phyloP scores from a whole-genome alignment of 768 basidiomycete genomes.

The Amanita molliuscula region DNA sequence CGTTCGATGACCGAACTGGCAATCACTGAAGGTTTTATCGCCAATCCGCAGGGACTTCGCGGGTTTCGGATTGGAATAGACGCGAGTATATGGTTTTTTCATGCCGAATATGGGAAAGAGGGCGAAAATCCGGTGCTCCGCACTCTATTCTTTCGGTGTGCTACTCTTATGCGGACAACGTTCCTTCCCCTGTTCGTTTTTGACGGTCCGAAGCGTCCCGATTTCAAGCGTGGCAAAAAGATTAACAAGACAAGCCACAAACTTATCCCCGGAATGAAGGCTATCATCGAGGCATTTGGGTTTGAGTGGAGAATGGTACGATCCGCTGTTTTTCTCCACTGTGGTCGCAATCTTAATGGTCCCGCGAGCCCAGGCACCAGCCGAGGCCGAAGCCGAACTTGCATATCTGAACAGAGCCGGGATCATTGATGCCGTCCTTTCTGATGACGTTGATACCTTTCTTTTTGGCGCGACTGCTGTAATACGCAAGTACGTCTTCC shows the following conservation, averaged over 20 bases:
- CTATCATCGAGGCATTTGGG: slow-evolving; percentile 69
- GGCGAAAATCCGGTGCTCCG: slow-evolving; percentile 85
- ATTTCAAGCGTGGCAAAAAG: slow-evolving; percentile 68
- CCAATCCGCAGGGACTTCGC: slow-evolving; percentile 50
- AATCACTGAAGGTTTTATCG: slow-evolving; percentile 63
- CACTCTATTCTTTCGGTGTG: slow-evolving; percentile 78
- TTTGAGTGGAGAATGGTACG: slow-evolving; percentile 66
- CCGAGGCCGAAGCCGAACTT: slow-evolving; percentile 91
- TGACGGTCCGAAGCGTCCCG: slow-evolving; percentile 79
- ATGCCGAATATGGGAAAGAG: slow-evolving; percentile 61
- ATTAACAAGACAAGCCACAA: slow-evolving; percentile 53
- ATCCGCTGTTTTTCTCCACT: slow-evolving; percentile 3
- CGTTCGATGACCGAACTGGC: slow-evolving; percentile 74
- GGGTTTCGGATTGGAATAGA: slow-evolving; percentile 84
- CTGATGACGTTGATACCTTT: slow-evolving; percentile 91
- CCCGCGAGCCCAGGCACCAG: slow-evolving; percentile 56
- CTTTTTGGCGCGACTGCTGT: slow-evolving; percentile 80
- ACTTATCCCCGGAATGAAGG: slow-evolving; percentile 68
- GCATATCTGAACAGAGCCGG: slow-evolving; percentile 78
- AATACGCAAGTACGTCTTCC: slow-evolving; percentile 63
- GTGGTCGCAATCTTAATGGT: slow-evolving; percentile 17
- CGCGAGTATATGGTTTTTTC: slow-evolving; percentile 80
- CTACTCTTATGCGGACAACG: slow-evolving; percentile 64
- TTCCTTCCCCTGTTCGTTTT: slow-evolving; percentile 88
- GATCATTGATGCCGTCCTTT: slow-evolving; percentile 78